Conservation (phyloP, 2,329 filamentous ascomycete genomes). For the Harringtonia lauricola region DNA sequence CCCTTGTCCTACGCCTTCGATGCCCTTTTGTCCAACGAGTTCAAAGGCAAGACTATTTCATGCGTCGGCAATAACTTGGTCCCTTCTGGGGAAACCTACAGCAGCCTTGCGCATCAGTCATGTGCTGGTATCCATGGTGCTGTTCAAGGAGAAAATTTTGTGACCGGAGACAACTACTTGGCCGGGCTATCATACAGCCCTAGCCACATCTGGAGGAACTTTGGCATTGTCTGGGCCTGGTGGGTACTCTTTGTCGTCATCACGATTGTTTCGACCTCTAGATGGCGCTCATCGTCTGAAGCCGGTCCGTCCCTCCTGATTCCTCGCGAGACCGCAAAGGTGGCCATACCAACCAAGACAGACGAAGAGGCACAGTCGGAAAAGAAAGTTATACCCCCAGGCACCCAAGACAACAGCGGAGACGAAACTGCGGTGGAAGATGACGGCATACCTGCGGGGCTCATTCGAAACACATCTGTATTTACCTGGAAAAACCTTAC, state of each 20-base stretch:
- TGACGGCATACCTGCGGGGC: slow-evolving; percentile 11
- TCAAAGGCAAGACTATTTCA: slow-evolving; percentile 37
- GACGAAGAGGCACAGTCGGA: not conserved
- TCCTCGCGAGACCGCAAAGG: slow-evolving; percentile 8
- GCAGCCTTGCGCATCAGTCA: slow-evolving; percentile 29
- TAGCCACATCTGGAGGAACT: slow-evolving; percentile 61
- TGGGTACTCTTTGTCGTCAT: slow-evolving; percentile 62
- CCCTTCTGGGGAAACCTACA: slow-evolving; percentile 37
- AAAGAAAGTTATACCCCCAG: not conserved
- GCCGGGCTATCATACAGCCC: slow-evolving; percentile 39
- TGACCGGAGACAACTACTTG: slow-evolving; percentile 36
- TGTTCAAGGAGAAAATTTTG: slow-evolving; percentile 29
- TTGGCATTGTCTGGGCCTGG: slow-evolving; percentile 67
- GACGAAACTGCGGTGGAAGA: not conserved
- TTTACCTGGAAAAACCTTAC: slow-evolving; percentile 67
- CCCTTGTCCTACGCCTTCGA: slow-evolving; percentile 57
- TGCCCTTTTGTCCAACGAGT: slow-evolving; percentile 42
- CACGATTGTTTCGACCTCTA: slow-evolving; percentile 30
- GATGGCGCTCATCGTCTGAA: slow-evolving; percentile 5
- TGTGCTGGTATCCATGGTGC: slow-evolving; percentile 49
- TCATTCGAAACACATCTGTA: slow-evolving; percentile 53
- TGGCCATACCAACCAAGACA: not conserved
- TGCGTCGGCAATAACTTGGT: slow-evolving; percentile 40
- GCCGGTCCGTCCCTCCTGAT: slow-evolving; percentile 8
- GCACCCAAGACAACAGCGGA: not conserved